phyloP scores from a whole-genome alignment of 176 grass and related monocot species.

The Juncus effusus region DNA sequence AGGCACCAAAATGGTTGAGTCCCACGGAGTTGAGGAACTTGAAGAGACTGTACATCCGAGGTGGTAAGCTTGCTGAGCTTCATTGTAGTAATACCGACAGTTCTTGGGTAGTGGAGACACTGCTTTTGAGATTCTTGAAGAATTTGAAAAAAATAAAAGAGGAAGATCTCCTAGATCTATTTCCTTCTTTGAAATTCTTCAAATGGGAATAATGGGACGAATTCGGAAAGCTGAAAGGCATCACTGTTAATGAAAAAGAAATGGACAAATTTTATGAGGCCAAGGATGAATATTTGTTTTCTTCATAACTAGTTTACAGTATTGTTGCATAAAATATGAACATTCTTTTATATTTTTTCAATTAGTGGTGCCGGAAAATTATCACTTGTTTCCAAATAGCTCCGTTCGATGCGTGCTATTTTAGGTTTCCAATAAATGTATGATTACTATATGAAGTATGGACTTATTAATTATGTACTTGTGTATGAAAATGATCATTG shows the following conservation, averaged over 20 bases:
- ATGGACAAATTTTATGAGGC: no score
- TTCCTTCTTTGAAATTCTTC: not conserved
- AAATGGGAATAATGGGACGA: not conserved
- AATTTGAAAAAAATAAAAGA: not conserved
- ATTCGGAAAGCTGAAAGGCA: not conserved
- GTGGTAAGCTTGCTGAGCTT: no score
- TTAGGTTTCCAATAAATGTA: no score
- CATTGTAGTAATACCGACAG: no score
- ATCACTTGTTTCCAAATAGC: no score
- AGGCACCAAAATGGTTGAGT: constrained; percentile 42
- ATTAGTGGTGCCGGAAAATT: no score
- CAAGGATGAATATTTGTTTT: not conserved
- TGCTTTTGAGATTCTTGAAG: not conserved
- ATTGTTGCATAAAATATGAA: no score
- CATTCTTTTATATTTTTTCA: no score
- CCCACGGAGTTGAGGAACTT: constrained; percentile 29
- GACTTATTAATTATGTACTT: no score
- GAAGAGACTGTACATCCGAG: constrained; percentile 42
- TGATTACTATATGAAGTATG: no score
- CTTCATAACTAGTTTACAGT: constrained; percentile 1
- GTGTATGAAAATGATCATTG: no score
- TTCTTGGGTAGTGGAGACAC: not conserved
- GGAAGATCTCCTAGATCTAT: not conserved
- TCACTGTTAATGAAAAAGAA: not conserved
- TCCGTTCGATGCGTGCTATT: no score